These are phyloP conservation scores for Micractinium sp. DNA, from an alignment of 139 green algal species.

Conservation along the genomic window DNA sequence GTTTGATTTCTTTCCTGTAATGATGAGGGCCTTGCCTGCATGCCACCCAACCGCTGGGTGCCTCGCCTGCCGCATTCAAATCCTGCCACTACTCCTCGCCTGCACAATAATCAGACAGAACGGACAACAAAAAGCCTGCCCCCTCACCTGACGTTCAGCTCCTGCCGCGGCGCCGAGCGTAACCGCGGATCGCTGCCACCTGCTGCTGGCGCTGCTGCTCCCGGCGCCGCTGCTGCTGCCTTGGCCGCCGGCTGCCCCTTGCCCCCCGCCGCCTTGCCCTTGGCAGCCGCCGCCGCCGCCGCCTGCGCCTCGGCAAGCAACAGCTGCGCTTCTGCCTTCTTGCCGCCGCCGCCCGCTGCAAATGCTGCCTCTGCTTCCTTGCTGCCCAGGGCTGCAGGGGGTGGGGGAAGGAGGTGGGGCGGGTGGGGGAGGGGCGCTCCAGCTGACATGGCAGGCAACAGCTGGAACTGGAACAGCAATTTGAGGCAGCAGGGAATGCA, in stretches of 20 bases:
- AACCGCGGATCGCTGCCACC: conserved; percentile 9
- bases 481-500: too few species aligned
- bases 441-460: neutral
- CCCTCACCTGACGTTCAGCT: conserved; percentile 14
- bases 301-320: conserved; percentile 72
- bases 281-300: conserved; percentile 1
- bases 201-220: neutral
- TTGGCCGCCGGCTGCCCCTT: neutral
- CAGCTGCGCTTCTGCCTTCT: conserved; percentile 58
- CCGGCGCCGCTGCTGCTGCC: neutral
- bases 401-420: neutral
- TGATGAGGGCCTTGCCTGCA: too few species aligned
- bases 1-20: too few species aligned
- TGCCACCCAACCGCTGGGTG: too few species aligned
- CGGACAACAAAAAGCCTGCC: too few species aligned
- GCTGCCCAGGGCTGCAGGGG: conserved; percentile 30
- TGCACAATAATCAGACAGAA: too few species aligned
- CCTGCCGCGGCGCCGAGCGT: conserved; percentile 14
- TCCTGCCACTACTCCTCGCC: too few species aligned
- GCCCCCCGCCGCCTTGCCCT: neutral
- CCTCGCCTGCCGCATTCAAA: too few species aligned
- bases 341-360: conserved; percentile 66
- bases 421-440: neutral
- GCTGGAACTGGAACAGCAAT: neutral
- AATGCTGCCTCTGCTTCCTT: conserved; percentile 46